A percentile compares a stretch with the other conserved stretches of the same genome.
Conservation (phyloP, 2,329 filamentous ascomycete genomes). For the Didymella segeticola region DNA sequence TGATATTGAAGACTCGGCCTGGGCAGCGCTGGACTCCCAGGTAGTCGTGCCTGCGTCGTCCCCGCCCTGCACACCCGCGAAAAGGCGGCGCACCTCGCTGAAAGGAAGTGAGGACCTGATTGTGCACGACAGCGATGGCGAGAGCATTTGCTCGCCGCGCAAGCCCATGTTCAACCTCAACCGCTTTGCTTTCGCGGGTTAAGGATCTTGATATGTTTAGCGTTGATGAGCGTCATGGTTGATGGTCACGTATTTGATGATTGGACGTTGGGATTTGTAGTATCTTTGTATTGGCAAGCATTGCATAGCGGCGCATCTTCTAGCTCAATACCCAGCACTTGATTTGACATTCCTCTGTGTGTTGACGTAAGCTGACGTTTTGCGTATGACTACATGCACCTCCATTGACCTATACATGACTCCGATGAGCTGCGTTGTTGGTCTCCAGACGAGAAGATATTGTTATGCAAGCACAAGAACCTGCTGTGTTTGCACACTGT, state of each 20-base stretch:
- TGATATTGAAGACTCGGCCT: conserved; percentile 34
- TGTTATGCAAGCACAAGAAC: too few relatives aligned
- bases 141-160: conserved; percentile 45
- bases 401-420: too few relatives aligned
- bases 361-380: too few relatives aligned
- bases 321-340: conserved; percentile 1
- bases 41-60: conserved; percentile 41
- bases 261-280: neutral
- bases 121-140: conserved; percentile 54
- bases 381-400: too few relatives aligned
- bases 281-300: conserved; percentile 8
- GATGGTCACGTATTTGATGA: neutral
- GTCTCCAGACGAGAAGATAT: too few relatives aligned
- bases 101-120: conserved; percentile 58
- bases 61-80: conserved; percentile 29
- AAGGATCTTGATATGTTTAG: conserved; percentile 9
- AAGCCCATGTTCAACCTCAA: conserved; percentile 48
- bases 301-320: conserved; percentile 1
- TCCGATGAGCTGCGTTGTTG: too few relatives aligned
- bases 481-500: too few relatives aligned
- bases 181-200: conserved; percentile 48
- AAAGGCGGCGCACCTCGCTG: conserved; percentile 28
- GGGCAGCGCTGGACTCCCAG: conserved; percentile 39
- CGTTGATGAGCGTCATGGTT: neutral
- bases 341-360: too few relatives aligned